Conservation (phyloP, 2,329 filamentous ascomycete species). For the Sporothrix curviconia region DNA sequence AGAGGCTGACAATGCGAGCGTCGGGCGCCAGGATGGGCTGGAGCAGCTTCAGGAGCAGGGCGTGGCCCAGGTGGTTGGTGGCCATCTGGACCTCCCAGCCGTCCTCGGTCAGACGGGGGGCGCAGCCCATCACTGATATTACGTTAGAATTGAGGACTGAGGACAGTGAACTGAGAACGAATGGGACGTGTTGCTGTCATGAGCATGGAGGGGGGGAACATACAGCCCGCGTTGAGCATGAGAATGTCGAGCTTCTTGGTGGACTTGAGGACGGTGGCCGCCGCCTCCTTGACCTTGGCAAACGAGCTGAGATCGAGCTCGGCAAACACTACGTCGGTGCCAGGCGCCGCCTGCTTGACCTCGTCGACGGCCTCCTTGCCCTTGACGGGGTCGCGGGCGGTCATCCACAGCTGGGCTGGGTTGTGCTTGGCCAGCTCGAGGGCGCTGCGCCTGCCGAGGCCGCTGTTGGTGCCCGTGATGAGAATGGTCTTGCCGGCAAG, state of each 20-base stretch:
- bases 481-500: conserved; percentile 37
- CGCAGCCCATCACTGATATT: conserved; percentile 35
- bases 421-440: conserved; percentile 35
- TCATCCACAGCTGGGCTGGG: conserved; percentile 25
- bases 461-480: conserved; percentile 42
- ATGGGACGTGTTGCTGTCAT: no score
- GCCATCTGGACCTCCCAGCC: conserved; percentile 43
- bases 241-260: conserved; percentile 36
- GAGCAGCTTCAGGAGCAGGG: conserved; percentile 34
- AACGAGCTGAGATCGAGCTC: conserved; percentile 40
- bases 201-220: neutral
- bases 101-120: conserved; percentile 31
- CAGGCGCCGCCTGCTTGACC: conserved; percentile 25
- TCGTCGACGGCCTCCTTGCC: conserved; percentile 32
- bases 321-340: conserved; percentile 27
- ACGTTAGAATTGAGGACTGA: no score
- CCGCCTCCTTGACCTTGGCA: conserved; percentile 36
- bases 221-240: conserved; percentile 37
- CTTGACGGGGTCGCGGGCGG: conserved; percentile 31
- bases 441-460: conserved; percentile 40
- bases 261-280: conserved; percentile 29
- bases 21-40: conserved; percentile 22
- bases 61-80: conserved; percentile 42
- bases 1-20: conserved; percentile 24
- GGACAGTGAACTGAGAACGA: neutral